A percentile compares a stretch with the other conserved stretches of the same genome.
These are phyloP conservation scores for Penicillium ucsense DNA, from an alignment of 495 filamentous ascomycete genomes.

Conservation along the genomic window DNA sequence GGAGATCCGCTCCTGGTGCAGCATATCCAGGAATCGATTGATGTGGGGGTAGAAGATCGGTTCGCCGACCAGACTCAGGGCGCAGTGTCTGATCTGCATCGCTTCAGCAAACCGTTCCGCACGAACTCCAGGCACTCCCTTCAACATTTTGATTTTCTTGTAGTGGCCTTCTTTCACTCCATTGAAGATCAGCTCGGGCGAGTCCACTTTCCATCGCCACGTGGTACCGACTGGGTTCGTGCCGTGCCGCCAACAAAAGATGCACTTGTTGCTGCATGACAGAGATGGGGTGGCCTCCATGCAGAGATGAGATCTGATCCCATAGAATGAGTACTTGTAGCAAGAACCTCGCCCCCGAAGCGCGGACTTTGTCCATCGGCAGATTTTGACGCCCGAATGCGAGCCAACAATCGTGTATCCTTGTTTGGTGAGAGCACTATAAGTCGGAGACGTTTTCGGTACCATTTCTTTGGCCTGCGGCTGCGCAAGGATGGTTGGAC, in stretches of 20 bases:
- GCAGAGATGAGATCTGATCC: conserved; percentile 88
- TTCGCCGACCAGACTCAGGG: conserved; percentile 82
- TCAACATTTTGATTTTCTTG: conserved; percentile 94
- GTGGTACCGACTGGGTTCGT: conserved; percentile 94
- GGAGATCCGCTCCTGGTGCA: conserved; percentile 79
- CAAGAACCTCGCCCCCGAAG: conserved; percentile 91
- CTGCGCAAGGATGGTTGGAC: conserved; percentile 32
- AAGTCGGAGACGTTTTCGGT: conserved; percentile 76
- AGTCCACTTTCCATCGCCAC: conserved; percentile 93
- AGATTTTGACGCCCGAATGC: conserved; percentile 95
- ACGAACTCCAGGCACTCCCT: conserved; percentile 82
- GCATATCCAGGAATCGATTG: conserved; percentile 73
- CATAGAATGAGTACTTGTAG: conserved; percentile 96
- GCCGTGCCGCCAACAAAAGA: conserved; percentile 97
- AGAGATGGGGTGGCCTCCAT: conserved; percentile 96
- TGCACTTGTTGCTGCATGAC: conserved; percentile 94
- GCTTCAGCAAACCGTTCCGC: conserved; percentile 88
- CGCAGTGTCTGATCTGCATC: conserved; percentile 87
- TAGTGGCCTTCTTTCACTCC: conserved; percentile 89
- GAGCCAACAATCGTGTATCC: conserved; percentile 92
- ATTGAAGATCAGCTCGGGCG: conserved; percentile 76
- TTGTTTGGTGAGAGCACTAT: conserved; percentile 83
- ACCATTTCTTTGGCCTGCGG: conserved; percentile 76
- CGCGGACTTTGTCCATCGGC: conserved; percentile 95
- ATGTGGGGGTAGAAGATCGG: conserved; percentile 98